Base-by-base conservation (phyloP, 2,329 filamentous ascomycete species). In the Microcyclosporella mali region DNA sequence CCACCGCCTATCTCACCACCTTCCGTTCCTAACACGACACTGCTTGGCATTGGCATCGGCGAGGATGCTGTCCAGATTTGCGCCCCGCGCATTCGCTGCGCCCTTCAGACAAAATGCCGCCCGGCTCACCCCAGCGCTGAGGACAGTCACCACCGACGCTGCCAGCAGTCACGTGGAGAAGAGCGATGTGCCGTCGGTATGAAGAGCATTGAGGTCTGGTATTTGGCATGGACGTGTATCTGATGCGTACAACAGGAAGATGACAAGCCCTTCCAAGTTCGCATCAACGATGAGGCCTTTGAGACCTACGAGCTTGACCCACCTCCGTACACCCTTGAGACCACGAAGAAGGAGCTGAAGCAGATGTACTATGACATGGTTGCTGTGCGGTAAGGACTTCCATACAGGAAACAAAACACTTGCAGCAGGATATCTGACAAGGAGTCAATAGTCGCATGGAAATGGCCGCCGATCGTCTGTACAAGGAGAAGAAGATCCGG, bases 401-500 rank as follows among this genome's bases (percentile, higher is more conserved):
- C 30, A 16, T 7, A 30, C 3, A 15, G 16, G 15, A 9, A 8
- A 14, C 37, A 14, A 32, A 35, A 27, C 19, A 37, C 16, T 29
- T 17, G 34, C 14, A 10, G 36, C 16, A 2, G 30, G 36, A 32
- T 18, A 32, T 12, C 60, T 28, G 64, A 59, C 19, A 46, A 63
- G 8, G 47, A 57, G 32, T 51, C 30, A 14, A 43, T 60, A 95
- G 89, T 73, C 92, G 94, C 70, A 95, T 98, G 92, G 92, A 98
- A 74, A 95, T 98, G 90, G 89, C 90, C 56, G 88, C 92, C 73
- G 92, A 98, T 68, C 82, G 90, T 67, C 77, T 98, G 64, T 98
- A 98, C 86, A 98, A 98, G 78, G 92, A 97, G 78, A 98, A 98
- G 84, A 97, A 98, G 80, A 97, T 98, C 62, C 86, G 92, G 62